Base-by-base conservation (phyloP, 2,329 filamentous ascomycete genomes). In the Remersonia thermophila region DNA sequence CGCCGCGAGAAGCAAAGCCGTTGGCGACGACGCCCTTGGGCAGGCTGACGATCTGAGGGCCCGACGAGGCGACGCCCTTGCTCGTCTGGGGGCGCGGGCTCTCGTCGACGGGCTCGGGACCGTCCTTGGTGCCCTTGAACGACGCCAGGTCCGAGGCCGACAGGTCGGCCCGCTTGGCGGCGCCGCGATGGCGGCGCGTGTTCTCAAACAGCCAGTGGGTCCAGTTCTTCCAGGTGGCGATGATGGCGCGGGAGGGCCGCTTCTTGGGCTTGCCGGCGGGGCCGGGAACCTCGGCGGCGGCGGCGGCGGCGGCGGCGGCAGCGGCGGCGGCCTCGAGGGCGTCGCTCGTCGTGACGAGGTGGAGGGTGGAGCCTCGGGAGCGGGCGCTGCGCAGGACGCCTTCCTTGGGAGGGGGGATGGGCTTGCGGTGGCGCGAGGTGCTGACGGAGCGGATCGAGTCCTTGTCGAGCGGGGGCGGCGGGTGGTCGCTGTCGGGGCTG, bases 401-500 rank as follows among this genome's bases (percentile, higher is more conserved):
- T 54, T 95, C 87, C 55, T 95, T 95, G 2, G 89, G 86, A 29
- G 89, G 89, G 8, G 82, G 83, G 28, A 83, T 67, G 5, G 87
- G 75, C 27, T 71, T 80, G 32, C 83, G 77, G 42, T 82, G 77
- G 41, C 80, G 68, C 20, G 84, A 86, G 10, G 85, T 85, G 50
- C 83, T 86, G 15, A 71, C 71, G 13, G 81, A 87, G 25, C 83
- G 73, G 36, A 81, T 65, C 4, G 78, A 80, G 51, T 85, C 79
- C 53, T 89, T 89, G 51, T 91, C 83, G 35, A 89, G 65, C 0
- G 84, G 81, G 2, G 76, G 76, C 4, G 83, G 83, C 14, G 70
- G 77, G n/a, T 54, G 52, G 13, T 64, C 61, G n/a, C 55, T 54
- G 26, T 66, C 61, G 0, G 59, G 56, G 30, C 60, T 65, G 8